Evolutionary conservation across 805 yeast species (phyloP), one percentile per base, ranked within the genome.

Genomic region (Suhomyces sp.): DNA sequence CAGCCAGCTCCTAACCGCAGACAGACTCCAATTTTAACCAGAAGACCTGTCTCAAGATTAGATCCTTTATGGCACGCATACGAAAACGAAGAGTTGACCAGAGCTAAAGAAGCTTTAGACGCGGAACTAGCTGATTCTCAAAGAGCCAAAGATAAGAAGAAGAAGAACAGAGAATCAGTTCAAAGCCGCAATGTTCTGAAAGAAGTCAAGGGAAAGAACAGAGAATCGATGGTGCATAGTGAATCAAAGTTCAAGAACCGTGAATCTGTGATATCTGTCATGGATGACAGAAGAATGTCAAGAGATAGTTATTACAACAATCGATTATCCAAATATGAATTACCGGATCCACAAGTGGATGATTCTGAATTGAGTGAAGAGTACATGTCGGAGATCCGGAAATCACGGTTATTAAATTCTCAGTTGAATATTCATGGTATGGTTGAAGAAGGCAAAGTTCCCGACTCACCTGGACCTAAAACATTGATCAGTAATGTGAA

Each of bases 401-500:
- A 75, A 58, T 71, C 78, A 7, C 64, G 75, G 51, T 65, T 77
- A 33, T 65, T 75, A 60, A 75, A 76, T 54, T 74, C 80, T 10
- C 79, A 74, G 57, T 60, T 66, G 50, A 70, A 72, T 55, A 56
- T 65, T 31, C 49, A 55, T 13, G 58, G 49, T 8, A 56, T 50
- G 10, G 39, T 46, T 6, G 41, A 47, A 24, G 44, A 41, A 13
- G 51, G 53, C 47, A 48, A 50, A 27, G 45, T 44, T 39, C 54
- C 49, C 29, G 46, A 46, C 2, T 49, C 53, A 3, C 53, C 55
- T 13, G 78, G 75, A 20, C 83, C 83, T 43, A 77, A 77, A 52
- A 72, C 79, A 1, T 61, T 75, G 25, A 73, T 86, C 43, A 80
- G 87, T 17, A 87, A 83, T 55, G 84, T 86, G 43, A 76, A 77